Base-by-base conservation (phyloP, 495 filamentous ascomycete genomes). In the Haplographium delicatum region DNA sequence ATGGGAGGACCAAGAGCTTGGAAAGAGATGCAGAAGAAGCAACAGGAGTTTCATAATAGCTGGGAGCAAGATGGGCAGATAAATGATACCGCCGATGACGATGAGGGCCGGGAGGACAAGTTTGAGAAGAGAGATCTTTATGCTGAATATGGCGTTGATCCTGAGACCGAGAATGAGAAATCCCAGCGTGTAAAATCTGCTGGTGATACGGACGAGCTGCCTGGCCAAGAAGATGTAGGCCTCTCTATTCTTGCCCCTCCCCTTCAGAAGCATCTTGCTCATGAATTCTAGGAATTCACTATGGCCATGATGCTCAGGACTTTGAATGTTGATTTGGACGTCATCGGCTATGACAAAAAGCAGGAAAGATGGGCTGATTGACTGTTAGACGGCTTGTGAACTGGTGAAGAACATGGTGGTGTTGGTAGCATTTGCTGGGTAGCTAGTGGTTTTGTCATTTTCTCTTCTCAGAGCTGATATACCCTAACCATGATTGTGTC, bases 271-370 rank as follows among this genome's bases (percentile, higher is more conserved):
- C 47, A 11, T 23, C 8, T 43, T 49, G 16, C 53, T 55, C 44
- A 64, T 33, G 9, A 26, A 65, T 56, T 50, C 44, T 39, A 79
- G 77, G 73, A 72, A 8, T 86, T 87, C 58, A 85, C 82, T 4
- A 85, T 88, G 80, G 79, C 74, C 31, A 78, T 78, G 72, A 87
- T 88, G 84, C 70, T 88, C 3, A 74, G 74, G 54, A 81, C 70
- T 35, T 65, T 88, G 18, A 81, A 85, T 58, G 78, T 88, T 54
- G 82, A 86, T 38, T 65, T 78, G 18, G 67, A 71, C 24, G 47
- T 76, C 2, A 84, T 88, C 54, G 84, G 84, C 1, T 86, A 76
- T 58, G 80, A 88, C 62, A 64, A 65, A 28, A 57, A 54, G 3
- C 54, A 59, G 34, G 74, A 82, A 59, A 65, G 66, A 54, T 87